Conservation (phyloP, 2,329 filamentous ascomycete genomes). For the Botrytis pseudocinerea region DNA sequence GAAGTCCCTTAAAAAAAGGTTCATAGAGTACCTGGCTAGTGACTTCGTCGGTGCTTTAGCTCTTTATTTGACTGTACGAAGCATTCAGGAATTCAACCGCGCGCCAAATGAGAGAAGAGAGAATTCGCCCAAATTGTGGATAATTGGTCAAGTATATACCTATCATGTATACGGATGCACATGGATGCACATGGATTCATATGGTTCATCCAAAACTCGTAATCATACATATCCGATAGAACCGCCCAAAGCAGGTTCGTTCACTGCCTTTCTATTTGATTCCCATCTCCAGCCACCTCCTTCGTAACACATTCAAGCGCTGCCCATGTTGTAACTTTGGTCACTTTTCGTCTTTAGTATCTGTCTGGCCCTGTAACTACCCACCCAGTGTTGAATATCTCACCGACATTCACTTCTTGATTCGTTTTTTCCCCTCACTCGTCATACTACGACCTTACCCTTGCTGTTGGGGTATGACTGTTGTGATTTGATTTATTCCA, state of each 20-base stretch:
- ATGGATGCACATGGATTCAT: background rate
- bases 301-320: background rate
- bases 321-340: background rate
- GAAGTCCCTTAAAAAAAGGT: background rate
- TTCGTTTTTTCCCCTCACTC: constrained; percentile 14
- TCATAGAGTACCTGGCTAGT: background rate
- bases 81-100: constrained; percentile 6
- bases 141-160: background rate
- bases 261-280: background rate
- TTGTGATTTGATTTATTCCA: constrained; percentile 10
- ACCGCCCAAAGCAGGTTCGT: constrained; percentile 1
- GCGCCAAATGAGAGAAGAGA: constrained; percentile 6
- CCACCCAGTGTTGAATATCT: constrained; percentile 2
- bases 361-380: constrained; percentile 9
- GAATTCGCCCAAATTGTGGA: background rate
- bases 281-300: constrained; percentile 2
- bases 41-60: background rate
- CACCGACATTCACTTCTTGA: constrained; percentile 23
- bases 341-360: background rate
- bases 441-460: constrained; percentile 14
- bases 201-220: background rate
- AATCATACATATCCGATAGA: constrained; percentile 4
- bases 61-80: background rate
- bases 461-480: constrained; percentile 7
- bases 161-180: background rate